phyloP scores from a whole-genome alignment of 2,329 filamentous ascomycete species.

The Arthroderma sp. region DNA sequence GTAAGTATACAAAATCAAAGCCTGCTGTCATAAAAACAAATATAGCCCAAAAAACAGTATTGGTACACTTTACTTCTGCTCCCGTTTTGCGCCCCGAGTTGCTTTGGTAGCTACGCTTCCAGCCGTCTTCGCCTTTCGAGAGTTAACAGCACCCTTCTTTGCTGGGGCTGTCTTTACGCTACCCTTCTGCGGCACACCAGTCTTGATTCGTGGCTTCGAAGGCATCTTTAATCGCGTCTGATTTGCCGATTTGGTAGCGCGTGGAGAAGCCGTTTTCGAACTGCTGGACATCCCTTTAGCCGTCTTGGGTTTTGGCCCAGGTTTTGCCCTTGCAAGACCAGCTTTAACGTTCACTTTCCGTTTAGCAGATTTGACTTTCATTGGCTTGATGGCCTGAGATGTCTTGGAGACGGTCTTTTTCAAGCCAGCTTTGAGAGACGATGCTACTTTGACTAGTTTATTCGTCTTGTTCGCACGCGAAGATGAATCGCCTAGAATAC shows the following conservation, averaged over 20 bases:
- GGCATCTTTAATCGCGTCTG: conserved; percentile 4
- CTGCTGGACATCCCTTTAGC: not conserved
- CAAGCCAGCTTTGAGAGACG: conserved; percentile 21
- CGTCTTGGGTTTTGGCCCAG: not conserved
- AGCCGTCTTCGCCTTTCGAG: no score
- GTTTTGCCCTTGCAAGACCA: not conserved
- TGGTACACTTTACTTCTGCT: not conserved
- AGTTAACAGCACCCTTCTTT: conserved; percentile 1
- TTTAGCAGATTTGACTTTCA: not conserved
- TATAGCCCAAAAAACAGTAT: no score
- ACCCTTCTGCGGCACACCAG: not conserved
- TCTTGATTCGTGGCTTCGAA: conserved; percentile 4
- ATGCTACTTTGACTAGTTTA: conserved; percentile 7
- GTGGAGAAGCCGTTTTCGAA: not conserved
- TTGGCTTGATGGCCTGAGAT: conserved; percentile 1
- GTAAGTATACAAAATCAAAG: no score
- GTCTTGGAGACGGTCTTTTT: conserved; percentile 20
- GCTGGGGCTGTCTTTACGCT: not conserved
- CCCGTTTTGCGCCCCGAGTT: no score
- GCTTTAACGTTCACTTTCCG: conserved; percentile 1
- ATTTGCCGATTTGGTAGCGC: not conserved
- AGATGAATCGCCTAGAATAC: conserved; percentile 15
- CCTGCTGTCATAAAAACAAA: no score
- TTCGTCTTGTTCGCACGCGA: conserved; percentile 21
- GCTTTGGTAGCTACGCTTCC: no score